Evolutionary conservation across 2,329 filamentous ascomycete species (phyloP).

Genomic region (Beauveria brongniartii): DNA sequence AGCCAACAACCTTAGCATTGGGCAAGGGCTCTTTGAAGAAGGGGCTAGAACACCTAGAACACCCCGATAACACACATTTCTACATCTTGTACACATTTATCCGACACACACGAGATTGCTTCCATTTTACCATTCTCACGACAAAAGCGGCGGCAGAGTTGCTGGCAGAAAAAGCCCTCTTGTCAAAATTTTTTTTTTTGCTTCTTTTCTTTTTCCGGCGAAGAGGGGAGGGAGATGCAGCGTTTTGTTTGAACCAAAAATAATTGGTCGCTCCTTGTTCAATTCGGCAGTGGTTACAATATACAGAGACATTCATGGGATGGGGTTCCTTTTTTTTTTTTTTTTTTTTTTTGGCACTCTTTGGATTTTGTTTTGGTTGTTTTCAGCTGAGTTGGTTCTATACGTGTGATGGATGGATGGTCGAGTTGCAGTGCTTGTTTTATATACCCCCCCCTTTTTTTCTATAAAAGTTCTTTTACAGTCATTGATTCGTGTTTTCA

Average conservation of each 20-base stretch:
- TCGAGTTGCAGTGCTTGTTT: background rate
- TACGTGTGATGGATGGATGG: background rate
- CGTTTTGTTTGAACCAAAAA: background rate
- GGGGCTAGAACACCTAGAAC: background rate
- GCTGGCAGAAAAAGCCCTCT: background rate
- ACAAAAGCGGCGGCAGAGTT: background rate
- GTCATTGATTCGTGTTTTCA: background rate
- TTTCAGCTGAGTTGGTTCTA: background rate
- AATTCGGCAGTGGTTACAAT: background rate
- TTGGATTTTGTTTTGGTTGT: background rate
- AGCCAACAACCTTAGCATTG: background rate
- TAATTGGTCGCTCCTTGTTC: background rate
- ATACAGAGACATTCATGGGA: background rate
- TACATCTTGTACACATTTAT: background rate
- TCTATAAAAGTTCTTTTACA: background rate
- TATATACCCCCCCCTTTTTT: slow-evolving; percentile 6
- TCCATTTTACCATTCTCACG: background rate
- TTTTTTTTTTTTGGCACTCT: background rate
- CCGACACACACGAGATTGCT: background rate
- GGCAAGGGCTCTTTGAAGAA: background rate
- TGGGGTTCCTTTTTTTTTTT: background rate
- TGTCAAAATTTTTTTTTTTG: background rate
- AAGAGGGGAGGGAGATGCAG: background rate
- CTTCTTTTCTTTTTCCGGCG: background rate
- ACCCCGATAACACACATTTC: background rate